Percentiles rank a stretch among this genome's conserved stretches.
Conservation (phyloP, 31 red algal species). For the Porphyra umbilicalis region DNA sequence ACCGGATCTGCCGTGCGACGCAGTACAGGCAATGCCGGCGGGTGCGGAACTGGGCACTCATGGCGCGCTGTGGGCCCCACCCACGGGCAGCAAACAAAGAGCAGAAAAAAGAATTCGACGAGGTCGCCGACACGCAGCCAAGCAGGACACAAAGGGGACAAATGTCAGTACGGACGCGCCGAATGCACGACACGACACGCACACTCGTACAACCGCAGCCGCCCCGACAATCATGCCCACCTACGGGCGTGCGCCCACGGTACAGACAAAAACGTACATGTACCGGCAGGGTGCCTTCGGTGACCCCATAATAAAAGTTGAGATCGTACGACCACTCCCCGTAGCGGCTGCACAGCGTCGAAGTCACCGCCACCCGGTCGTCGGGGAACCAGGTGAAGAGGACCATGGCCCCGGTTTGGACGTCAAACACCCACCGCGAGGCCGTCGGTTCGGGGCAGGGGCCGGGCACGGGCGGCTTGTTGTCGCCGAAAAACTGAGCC, state of each 20-base stretch:
- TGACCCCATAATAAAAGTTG: not conserved
- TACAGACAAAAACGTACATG: not conserved
- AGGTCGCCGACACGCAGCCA: not conserved
- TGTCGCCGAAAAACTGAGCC: not conserved
- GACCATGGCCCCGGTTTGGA: not conserved
- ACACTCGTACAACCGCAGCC: not conserved
- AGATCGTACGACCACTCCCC: not conserved
- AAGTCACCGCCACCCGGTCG: not conserved
- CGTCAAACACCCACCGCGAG: not conserved
- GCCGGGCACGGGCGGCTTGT: not conserved
- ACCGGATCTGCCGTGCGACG: not conserved
- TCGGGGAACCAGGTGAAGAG: not conserved
- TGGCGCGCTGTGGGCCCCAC: not conserved
- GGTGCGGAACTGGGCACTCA: not conserved
- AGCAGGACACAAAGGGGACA: not conserved
- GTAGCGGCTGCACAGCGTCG: not conserved
- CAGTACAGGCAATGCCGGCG: not conserved
- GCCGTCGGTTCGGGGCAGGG: not conserved
- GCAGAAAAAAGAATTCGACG: not conserved
- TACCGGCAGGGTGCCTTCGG: not conserved
- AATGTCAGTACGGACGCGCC: not conserved
- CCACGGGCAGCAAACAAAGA: not conserved
- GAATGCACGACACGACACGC: not conserved
- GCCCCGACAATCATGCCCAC: too few species aligned
- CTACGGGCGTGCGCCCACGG: too few species aligned